A percentile compares a stretch with the other conserved stretches of the same genome.
Conservation (phyloP, 2,329 filamentous ascomycete species). For the Diaporthe sp. region DNA sequence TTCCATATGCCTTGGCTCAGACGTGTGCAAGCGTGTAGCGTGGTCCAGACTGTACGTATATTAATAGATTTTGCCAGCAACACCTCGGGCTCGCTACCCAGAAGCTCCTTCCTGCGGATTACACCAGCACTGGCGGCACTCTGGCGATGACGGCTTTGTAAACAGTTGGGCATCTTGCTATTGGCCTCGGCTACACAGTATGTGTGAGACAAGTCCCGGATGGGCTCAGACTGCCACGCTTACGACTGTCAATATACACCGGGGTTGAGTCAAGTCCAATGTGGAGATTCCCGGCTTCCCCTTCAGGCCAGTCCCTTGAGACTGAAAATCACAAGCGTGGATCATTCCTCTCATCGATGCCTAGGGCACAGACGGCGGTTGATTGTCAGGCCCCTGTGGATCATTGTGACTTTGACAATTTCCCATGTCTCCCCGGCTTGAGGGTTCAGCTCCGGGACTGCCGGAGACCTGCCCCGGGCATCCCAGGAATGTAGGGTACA, state of each 20-base stretch:
- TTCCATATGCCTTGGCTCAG: neutral
- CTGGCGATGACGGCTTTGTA: neutral
- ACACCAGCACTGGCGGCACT: neutral
- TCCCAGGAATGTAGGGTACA: neutral
- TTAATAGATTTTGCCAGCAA: neutral
- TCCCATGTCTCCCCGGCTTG: conserved; percentile 1
- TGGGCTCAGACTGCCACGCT: conserved; percentile 1
- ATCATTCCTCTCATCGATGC: neutral
- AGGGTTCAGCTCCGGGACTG: neutral
- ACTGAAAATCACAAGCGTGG: neutral
- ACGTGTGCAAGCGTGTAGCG: neutral
- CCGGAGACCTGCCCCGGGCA: neutral
- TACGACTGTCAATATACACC: conserved; percentile 9
- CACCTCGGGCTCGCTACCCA: no score
- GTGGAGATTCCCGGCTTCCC: conserved; percentile 17
- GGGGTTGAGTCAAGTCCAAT: conserved; percentile 19
- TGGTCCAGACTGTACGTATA: neutral
- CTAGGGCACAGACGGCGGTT: neutral
- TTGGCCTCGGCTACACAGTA: neutral
- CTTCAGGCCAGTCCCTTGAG: neutral
- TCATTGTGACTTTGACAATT: neutral
- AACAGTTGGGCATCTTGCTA: neutral
- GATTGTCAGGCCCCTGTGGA: conserved; percentile 11
- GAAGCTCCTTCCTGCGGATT: neutral
- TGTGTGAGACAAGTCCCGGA: neutral